phyloP scores from a whole-genome alignment of 306 rosid genomes.

The Psophocarpus tetragonolobus region DNA sequence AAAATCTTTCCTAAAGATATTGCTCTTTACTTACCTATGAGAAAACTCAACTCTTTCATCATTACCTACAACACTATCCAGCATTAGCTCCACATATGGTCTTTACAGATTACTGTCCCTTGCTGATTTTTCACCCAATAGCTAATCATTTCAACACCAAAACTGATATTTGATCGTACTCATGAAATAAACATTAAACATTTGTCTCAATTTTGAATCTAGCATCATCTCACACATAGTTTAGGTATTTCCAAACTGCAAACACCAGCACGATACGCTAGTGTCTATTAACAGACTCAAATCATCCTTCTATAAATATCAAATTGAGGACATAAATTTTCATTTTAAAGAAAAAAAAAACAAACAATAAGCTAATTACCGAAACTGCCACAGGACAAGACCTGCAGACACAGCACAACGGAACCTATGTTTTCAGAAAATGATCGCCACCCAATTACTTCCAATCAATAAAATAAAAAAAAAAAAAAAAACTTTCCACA shows the following conservation, averaged over 20 bases:
- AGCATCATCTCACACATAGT: background rate
- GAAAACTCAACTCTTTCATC: background rate
- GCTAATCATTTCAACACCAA: background rate
- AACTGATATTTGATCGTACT: background rate
- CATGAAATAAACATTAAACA: background rate
- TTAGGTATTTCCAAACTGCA: background rate
- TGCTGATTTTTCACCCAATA: background rate
- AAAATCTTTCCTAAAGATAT: background rate
- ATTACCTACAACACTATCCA: background rate
- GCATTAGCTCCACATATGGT: background rate
- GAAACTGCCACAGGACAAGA: background rate
- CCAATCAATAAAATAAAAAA: background rate
- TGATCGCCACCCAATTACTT: background rate
- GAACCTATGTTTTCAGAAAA: background rate
- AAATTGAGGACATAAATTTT: background rate
- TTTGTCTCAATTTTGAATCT: slow-evolving; percentile 8
- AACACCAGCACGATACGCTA: background rate
- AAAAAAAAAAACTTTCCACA: background rate
- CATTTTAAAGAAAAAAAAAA: background rate
- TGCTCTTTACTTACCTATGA: background rate
- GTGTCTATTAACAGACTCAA: background rate
- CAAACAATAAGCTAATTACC: background rate
- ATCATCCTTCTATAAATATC: slow-evolving; percentile 7
- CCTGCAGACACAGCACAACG: background rate
- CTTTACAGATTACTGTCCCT: slow-evolving; percentile 3